Evolutionary conservation across 2,329 filamentous ascomycete species (phyloP), one percentile per base, ranked within the genome.

Genomic region (Hortaea sp.): DNA sequence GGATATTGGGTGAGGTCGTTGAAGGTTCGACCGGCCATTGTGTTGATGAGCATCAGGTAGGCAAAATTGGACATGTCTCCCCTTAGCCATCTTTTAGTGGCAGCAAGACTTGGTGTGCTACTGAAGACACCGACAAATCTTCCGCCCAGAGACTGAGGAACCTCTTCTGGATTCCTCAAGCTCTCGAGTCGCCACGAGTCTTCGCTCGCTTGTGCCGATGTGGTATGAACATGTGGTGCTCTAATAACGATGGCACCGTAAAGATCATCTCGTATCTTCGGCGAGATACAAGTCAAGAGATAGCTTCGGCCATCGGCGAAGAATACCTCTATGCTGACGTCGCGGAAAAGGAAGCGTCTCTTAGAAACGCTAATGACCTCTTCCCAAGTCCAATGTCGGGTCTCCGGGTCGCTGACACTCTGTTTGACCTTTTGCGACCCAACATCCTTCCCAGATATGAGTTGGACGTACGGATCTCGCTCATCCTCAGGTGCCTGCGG

Each of bases 51-150:
- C 90, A 98, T 98, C 32, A 98, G 77, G 61, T 98, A 98, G 65
- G 97, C 88, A 59, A 98, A 98, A 64, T 98, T 98, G 10, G 90
- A 97, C 42, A 97, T 88, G 59, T 98, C 92, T 9, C 94, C 92
- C 62, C 82, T 84, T 49, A 92, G 78, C 92, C 92, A 98, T 63
- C 82, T 84, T 53, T 84, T 83, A 59, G 92, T 94, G 6, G 88
- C 82, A 7, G 89, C 86, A 54, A 88, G 89, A 64, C 84, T 85
- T 0, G 85, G 78, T 0, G 81, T 82, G 20, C 88, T 79, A 53
- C 88, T 88, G 71, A 98, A 97, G 9, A 95, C 86, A 53, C 82
- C 95, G 20, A 87, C 88, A 57, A 97, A 89, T 58, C 90, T 90
- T 10, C 86, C 88, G 0, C 90, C 87, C 34, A 98, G 76, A 1